Evolutionary conservation across 306 rosid species (phyloP).

Genomic region (Sicyos baderoa): DNA sequence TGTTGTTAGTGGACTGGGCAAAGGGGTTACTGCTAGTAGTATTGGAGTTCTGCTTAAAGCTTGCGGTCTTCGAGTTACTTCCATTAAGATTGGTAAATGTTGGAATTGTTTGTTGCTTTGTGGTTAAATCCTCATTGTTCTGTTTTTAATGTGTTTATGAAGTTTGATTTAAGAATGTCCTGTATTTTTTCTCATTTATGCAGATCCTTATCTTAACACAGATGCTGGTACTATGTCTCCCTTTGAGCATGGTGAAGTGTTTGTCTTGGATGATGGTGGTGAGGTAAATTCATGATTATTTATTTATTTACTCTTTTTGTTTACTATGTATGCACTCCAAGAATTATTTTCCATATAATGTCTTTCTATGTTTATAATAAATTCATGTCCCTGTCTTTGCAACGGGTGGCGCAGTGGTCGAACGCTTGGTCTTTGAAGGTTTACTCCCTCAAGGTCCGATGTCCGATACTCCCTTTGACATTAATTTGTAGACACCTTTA

Average conservation of each 20-base stretch:
- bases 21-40: constrained; percentile 21
- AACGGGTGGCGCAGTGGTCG: too few relatives aligned
- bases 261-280: constrained; percentile 16
- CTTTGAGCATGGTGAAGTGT: constrained; percentile 14
- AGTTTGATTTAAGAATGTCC: background rate
- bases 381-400: too few relatives aligned
- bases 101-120: background rate
- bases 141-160: background rate
- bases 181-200: background rate
- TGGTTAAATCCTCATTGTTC: constrained; percentile 1
- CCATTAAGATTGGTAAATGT: constrained; percentile 16
- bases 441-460: too few relatives aligned
- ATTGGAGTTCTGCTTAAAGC: constrained; percentile 18
- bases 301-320: too few relatives aligned
- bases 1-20: constrained; percentile 19
- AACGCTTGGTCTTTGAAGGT: too few relatives aligned
- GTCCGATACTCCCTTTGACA: too few relatives aligned
- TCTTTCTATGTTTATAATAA: background rate
- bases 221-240: constrained; percentile 19
- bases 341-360: background rate
- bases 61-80: constrained; percentile 18
- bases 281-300: constrained; percentile 11
- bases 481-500: too few relatives aligned
- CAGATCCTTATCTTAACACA: constrained; percentile 15
- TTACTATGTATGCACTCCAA: background rate